Evolutionary conservation across 768 basidiomycete species (phyloP).

Genomic region (Dioszegia hungarica): DNA sequence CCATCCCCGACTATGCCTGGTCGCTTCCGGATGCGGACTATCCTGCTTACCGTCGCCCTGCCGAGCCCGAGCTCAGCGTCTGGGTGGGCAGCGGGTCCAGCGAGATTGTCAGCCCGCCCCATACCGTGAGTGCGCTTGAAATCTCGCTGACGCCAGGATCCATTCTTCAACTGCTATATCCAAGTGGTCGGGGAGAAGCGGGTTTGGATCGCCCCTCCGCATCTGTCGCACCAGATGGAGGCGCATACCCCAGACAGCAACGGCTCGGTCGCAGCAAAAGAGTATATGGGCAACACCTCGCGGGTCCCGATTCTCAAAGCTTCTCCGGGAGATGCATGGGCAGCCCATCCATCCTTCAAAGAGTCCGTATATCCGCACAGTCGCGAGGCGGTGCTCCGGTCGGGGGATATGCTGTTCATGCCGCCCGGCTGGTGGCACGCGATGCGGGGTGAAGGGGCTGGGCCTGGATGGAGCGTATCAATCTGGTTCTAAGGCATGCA

Average conservation of each 20-base stretch:
- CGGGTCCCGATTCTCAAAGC: slow-evolving; percentile 67
- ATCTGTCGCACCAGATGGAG: slow-evolving; percentile 54
- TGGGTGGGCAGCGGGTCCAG: slow-evolving; percentile 53
- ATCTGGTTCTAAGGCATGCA: slow-evolving; percentile 41
- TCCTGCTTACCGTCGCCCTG: slow-evolving; percentile 56
- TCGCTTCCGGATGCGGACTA: slow-evolving; percentile 53
- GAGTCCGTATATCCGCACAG: slow-evolving; percentile 59
- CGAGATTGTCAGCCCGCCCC: slow-evolving; percentile 79
- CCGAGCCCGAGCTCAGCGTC: slow-evolving; percentile 36
- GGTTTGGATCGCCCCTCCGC: slow-evolving; percentile 84
- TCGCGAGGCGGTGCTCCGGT: slow-evolving; percentile 60
- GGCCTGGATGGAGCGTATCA: slow-evolving; percentile 43
- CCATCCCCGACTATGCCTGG: slow-evolving; percentile 85
- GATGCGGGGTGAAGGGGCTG: slow-evolving; percentile 43
- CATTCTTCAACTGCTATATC: slow-evolving; percentile 84
- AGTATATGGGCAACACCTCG: slow-evolving; percentile 75
- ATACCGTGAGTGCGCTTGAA: slow-evolving; percentile 60
- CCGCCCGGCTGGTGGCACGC: slow-evolving; percentile 61
- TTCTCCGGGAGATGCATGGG: slow-evolving; percentile 49
- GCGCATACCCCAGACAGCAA: slow-evolving; percentile 37
- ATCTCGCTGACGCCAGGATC: slow-evolving; percentile 61
- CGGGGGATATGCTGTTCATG: slow-evolving; percentile 83
- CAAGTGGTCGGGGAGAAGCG: slow-evolving; percentile 86
- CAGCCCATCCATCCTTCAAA: slow-evolving; percentile 51
- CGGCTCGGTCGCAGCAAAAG: slow-evolving; percentile 33